Conservation (phyloP, 352 stramenopile genomes). For the Phytophthora fragariaefolia region DNA sequence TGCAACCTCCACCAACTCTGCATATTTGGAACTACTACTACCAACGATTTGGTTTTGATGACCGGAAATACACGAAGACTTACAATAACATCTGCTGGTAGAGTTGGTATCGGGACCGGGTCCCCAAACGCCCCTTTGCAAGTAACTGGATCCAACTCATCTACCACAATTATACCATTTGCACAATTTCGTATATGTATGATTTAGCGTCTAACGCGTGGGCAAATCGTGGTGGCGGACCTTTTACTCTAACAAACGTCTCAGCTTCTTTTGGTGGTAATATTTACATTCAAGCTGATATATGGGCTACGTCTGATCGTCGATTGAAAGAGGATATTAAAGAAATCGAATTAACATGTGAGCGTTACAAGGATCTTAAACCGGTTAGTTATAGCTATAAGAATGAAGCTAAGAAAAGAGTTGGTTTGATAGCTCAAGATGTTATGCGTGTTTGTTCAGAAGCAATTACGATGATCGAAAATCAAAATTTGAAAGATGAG, state of each 20-base stretch:
- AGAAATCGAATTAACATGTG: background rate
- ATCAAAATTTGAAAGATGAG: background rate
- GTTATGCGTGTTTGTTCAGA: background rate
- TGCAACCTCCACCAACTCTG: background rate
- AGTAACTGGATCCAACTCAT: background rate
- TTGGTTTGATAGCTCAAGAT: background rate
- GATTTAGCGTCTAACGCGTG: background rate
- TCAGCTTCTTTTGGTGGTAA: background rate
- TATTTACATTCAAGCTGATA: background rate
- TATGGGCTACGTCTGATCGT: background rate
- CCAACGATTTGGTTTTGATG: slow-evolving; percentile 27
- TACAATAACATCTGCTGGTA: slow-evolving; percentile 22
- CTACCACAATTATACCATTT: background rate
- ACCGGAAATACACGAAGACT: slow-evolving; percentile 21
- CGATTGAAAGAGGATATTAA: background rate
- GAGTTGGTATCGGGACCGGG: slow-evolving; percentile 23
- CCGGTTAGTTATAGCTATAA: background rate
- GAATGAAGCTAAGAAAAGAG: background rate
- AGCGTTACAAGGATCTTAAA: background rate
- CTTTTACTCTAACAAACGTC: background rate
- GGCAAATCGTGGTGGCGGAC: background rate
- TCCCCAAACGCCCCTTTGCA: background rate
- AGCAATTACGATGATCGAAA: background rate
- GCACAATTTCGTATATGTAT: background rate
- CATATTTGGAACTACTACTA: slow-evolving; percentile 15